phyloP scores from a whole-genome alignment of 805 yeast genomes.

The Alloascoidea africana region DNA sequence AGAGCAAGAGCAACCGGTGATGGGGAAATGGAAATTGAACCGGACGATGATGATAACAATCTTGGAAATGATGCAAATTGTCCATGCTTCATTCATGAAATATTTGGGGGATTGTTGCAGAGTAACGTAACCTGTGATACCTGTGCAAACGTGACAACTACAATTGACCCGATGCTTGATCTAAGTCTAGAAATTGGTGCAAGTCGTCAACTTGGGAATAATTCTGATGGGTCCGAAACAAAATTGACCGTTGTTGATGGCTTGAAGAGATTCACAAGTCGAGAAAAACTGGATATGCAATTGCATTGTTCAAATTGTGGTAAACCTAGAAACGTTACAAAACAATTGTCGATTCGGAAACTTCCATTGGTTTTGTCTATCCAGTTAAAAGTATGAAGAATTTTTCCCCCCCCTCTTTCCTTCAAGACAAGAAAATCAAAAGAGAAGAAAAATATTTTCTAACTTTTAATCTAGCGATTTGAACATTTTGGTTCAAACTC shows the following conservation, averaged over 20 bases:
- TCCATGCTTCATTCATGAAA: constrained; percentile 65
- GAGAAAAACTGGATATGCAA: constrained; percentile 61
- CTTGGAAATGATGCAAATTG: constrained; percentile 23
- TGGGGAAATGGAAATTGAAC: constrained; percentile 3
- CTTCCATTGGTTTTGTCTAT: constrained; percentile 70
- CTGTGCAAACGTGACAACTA: constrained; percentile 49
- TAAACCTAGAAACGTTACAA: constrained; percentile 47
- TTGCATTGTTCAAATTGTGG: constrained; percentile 60
- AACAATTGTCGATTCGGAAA: constrained; percentile 51
- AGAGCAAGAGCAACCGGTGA: constrained; percentile 2
- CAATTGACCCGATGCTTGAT: constrained; percentile 84
- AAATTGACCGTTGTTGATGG: constrained; percentile 39
- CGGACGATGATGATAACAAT: constrained; percentile 3
- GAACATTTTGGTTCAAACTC: constrained; percentile 43
- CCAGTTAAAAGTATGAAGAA: constrained; percentile 52
- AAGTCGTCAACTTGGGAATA: constrained; percentile 9
- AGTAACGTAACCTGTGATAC: constrained; percentile 62
- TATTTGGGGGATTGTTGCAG: constrained; percentile 73
- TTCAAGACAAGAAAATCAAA: not conserved
- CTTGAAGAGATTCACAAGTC: constrained; percentile 58
- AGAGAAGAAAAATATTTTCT: constrained; percentile 15
- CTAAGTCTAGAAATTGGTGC: constrained; percentile 60
- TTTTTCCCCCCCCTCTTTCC: not conserved
- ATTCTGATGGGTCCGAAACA: constrained; percentile 9
- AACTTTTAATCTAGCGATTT: constrained; percentile 20